A percentile compares a stretch with the other conserved stretches of the same genome.
Conservation (phyloP, 2,329 filamentous ascomycete species). For the Dactylellina parvicollis region DNA sequence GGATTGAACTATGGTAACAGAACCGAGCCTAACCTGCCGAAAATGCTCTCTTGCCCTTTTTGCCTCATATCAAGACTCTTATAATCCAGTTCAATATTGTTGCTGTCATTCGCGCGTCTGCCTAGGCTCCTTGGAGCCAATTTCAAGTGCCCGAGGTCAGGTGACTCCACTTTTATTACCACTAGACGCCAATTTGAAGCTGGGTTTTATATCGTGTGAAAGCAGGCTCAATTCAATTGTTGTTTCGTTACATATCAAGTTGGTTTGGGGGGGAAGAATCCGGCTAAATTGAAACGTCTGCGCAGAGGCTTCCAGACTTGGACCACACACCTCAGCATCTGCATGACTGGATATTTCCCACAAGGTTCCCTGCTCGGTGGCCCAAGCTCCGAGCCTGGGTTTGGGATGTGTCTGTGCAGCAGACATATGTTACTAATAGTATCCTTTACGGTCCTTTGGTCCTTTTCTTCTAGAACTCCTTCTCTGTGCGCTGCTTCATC, state of each 20-base stretch:
- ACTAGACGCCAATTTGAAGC: background rate
- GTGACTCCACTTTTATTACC: conserved; percentile 27
- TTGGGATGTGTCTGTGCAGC: conserved; percentile 24
- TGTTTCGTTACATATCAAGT: conserved; percentile 26
- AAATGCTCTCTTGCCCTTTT: conserved; percentile 1
- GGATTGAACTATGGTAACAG: conserved; percentile 41
- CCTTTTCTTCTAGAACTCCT: conserved; percentile 18
- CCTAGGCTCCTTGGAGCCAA: conserved; percentile 6
- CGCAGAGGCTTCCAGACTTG: background rate
- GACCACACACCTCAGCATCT: background rate
- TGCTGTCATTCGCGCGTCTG: conserved; percentile 5
- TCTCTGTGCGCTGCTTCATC: conserved; percentile 3
- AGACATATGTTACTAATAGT: background rate
- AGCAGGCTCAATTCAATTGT: background rate
- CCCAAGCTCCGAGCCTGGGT: conserved; percentile 19
- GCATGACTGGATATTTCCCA: conserved; percentile 1
- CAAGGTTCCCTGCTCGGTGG: conserved; percentile 28
- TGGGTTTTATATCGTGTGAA: conserved; percentile 10
- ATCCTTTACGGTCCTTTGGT: background rate
- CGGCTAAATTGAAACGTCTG: conserved; percentile 27
- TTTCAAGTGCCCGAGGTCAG: conserved; percentile 23
- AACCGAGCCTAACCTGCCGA: conserved; percentile 39
- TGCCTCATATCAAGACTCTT: conserved; percentile 28
- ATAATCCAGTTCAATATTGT: background rate
- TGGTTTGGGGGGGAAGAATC: conserved; percentile 9